Base-by-base conservation (phyloP, 176 grass and related monocot genomes). In the Eleusine coracana region DNA sequence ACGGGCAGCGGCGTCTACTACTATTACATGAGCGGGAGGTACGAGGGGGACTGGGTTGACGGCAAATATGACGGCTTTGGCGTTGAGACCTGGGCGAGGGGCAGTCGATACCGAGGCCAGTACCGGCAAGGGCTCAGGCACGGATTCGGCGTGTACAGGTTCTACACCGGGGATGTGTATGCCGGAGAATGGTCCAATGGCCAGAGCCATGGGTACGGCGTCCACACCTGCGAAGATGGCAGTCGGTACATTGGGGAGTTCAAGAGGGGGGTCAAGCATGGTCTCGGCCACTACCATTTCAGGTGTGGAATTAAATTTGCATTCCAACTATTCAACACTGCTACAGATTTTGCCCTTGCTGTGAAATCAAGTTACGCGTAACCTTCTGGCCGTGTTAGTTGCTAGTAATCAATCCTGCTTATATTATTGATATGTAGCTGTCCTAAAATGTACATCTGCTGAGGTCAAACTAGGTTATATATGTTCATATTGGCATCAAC, bases 11-110 rank as follows among this genome's bases (percentile, higher is more conserved):
- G 96, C 73, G 91, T 99, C 6, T 99, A 99, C 83, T 94, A 96
- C 74, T 99, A 99, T 74, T 99, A 93, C 86, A 99, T 99, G 96
- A 99, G 96, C 84, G 96, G 96, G 65, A 90, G 93, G 69, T 99
- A 96, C 42, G 96, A 99, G 76, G 96, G 96, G 10, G 89, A 93
- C 67, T 98, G 96, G 96, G 70, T 95, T 50, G 93, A 95, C 15
- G 93, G 90, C 66, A 99, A 94, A 74, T 96, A 99, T 17, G 96
- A 99, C n/a, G 91, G 96, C 14, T 92, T 64, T 42, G 96, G 96
- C 45, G 96, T 99, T n/a, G 96, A 99, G 87, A 96, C 96, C 20
- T 99, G 96, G 96, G 93, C 89, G 6, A 90, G 96, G 61, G 96
- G 96, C 3, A 99, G 96, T 85, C 82, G 96, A 0, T 99, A 99